Evolutionary conservation across 176 grass and related monocot species (phyloP).

Genomic region (Oryza australiensis): DNA sequence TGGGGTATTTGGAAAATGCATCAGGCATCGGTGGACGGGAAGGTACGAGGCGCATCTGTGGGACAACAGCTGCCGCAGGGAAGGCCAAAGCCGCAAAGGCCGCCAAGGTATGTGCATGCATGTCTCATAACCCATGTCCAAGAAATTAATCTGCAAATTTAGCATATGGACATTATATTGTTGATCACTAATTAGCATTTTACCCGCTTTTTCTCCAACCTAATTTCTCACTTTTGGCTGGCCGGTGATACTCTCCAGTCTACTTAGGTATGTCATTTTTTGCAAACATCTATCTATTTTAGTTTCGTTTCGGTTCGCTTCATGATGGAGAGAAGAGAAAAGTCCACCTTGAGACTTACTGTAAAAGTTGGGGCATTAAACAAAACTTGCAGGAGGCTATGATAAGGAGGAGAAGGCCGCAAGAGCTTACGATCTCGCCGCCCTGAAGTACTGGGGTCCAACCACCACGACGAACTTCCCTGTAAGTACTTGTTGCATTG

Average conservation of each 20-base stretch:
- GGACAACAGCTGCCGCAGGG: constrained; percentile 97
- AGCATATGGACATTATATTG: neutral
- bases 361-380: neutral
- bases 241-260: constrained; percentile 45
- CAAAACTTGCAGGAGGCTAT: constrained; percentile 70
- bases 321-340: neutral
- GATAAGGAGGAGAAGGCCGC: constrained; percentile 95
- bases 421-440: constrained; percentile 85
- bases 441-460: constrained; percentile 85
- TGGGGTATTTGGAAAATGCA: constrained; percentile 2
- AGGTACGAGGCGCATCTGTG: constrained; percentile 99
- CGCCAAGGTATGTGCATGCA: constrained; percentile 71
- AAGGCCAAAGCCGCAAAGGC: constrained; percentile 97
- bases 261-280: constrained; percentile 69
- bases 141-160: constrained; percentile 25
- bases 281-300: neutral
- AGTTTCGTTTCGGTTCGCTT: neutral
- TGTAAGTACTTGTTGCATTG: constrained; percentile 41
- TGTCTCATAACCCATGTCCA: constrained; percentile 34
- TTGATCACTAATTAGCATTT: constrained; percentile 24
- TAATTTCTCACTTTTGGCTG: neutral
- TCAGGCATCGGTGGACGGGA: constrained; percentile 91
- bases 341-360: neutral
- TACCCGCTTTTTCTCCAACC: neutral
- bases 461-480: constrained; percentile 88